Percentiles rank a stretch among this genome's conserved stretches.
phyloP scores from a whole-genome alignment of 306 rosid genomes.

The Malus domestica region ASM211411v1 NC_041794.1:26410001-26410500 shows the following conservation, averaged over 20 bases:
- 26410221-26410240: not conserved
- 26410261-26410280: conserved; percentile 66
- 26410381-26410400: not conserved
- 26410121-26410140: not conserved
- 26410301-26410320: conserved; percentile 56
- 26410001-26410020: no score
- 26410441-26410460: conserved; percentile 23
- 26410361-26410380: conserved; percentile 69
- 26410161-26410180: not conserved
- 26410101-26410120: not conserved
- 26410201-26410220: not conserved
- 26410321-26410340: conserved; percentile 64
- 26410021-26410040: no score
- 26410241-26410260: conserved; percentile 37
- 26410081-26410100: not conserved
- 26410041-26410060: no score
- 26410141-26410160: not conserved
- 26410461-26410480: conserved; percentile 49
- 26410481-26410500: conserved; percentile 39
- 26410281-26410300: conserved; percentile 78
- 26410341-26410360: conserved; percentile 62
- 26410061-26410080: no score
- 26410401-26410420: not conserved
- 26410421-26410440: not conserved
- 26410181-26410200: not conserved